Percentiles rank a stretch among this genome's conserved stretches.
These are phyloP conservation scores for Sedum album DNA, from an alignment of 164 flowering plant species.

Conservation along the genomic window DNA sequence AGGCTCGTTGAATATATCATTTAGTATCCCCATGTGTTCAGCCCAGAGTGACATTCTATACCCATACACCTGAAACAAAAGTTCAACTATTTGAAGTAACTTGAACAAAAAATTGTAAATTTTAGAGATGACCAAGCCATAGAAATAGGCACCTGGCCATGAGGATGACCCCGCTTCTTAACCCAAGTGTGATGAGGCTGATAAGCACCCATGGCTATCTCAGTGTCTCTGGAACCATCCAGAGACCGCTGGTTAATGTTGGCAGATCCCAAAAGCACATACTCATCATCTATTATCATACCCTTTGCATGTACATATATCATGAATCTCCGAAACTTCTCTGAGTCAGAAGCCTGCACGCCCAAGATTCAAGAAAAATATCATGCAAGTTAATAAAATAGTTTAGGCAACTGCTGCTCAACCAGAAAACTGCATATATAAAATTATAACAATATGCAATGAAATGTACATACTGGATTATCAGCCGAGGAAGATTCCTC, in stretches of 20 bases:
- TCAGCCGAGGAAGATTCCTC: conserved; percentile 12
- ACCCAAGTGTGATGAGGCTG: conserved; percentile 53
- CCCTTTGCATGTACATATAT: conserved; percentile 69
- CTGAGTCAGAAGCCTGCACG: conserved; percentile 21
- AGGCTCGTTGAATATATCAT: conserved; percentile 34
- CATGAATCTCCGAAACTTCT: conserved; percentile 45
- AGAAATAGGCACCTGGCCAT: conserved; percentile 36
- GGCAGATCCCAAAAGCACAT: conserved; percentile 59
- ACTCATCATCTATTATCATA: conserved; percentile 67
- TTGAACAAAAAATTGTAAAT: neutral
- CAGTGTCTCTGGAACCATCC: conserved; percentile 70
- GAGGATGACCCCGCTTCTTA: conserved; percentile 31
- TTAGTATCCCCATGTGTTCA: conserved; percentile 42
- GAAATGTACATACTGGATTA: conserved; percentile 12
- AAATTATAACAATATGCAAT: neutral
- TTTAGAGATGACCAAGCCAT: neutral
- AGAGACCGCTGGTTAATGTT: conserved; percentile 58
- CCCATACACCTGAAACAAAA: conserved; percentile 36
- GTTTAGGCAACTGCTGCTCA: neutral
- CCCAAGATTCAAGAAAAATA: neutral
- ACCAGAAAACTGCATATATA: neutral
- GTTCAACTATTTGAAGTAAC: neutral
- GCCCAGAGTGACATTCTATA: conserved; percentile 68
- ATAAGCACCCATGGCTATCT: conserved; percentile 73
- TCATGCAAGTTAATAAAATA: neutral